A percentile compares a stretch with the other conserved stretches of the same genome.
Evolutionary conservation across 2,329 filamentous ascomycete genomes (phyloP).

Genomic region (Neonectria sp.): DNA sequence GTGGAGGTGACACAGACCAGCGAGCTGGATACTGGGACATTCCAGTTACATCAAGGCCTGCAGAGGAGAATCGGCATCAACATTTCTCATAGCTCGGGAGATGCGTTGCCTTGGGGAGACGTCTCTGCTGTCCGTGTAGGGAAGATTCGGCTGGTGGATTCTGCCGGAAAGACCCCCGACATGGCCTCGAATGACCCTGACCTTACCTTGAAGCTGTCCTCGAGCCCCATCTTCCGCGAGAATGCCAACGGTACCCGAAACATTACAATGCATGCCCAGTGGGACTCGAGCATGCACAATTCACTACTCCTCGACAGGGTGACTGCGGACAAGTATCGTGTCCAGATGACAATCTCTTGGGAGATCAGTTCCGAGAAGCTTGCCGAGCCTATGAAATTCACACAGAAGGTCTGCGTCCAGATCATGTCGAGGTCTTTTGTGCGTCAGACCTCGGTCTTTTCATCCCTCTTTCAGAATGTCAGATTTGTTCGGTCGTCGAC

Average conservation of each 20-base stretch:
- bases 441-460: constrained; percentile 88
- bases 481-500: constrained; percentile 90
- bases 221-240: constrained; percentile 83
- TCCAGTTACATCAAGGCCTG: constrained; percentile 94
- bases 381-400: constrained; percentile 90
- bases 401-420: constrained; percentile 84
- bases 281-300: constrained; percentile 95
- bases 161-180: constrained; percentile 87
- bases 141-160: constrained; percentile 86
- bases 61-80: constrained; percentile 91
- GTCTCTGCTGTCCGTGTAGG: constrained; percentile 84
- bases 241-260: constrained; percentile 93
- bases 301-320: constrained; percentile 95
- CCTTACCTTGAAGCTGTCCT: constrained; percentile 82
- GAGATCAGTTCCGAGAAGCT: constrained; percentile 87
- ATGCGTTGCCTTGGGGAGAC: constrained; percentile 90
- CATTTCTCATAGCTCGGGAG: constrained; percentile 91
- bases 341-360: constrained; percentile 91
- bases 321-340: constrained; percentile 92
- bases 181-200: constrained; percentile 80
- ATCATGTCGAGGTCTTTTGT: constrained; percentile 88
- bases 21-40: constrained; percentile 89
- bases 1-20: constrained; percentile 92
- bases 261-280: constrained; percentile 90
- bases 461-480: constrained; percentile 87